Percentiles rank a stretch among this genome's conserved stretches.
Conservation (phyloP, 257 asterid species). For the Petunia axillaris region DNA sequence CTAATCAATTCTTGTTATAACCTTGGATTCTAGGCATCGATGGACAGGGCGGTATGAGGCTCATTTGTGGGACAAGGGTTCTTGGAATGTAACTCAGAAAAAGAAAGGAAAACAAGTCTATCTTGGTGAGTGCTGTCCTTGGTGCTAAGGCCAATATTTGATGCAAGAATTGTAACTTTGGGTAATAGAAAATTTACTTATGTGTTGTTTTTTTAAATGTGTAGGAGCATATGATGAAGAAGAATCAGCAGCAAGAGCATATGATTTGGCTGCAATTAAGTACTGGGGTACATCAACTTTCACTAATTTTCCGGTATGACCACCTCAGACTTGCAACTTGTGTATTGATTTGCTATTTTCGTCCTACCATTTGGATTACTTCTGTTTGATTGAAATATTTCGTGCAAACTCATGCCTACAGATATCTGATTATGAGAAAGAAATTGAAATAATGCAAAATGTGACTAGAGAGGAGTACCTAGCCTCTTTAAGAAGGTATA, state of each 20-base stretch:
- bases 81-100: constrained; percentile 84
- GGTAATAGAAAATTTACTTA: not conserved
- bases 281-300: constrained; percentile 80
- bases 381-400: not conserved
- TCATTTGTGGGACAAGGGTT: constrained; percentile 85
- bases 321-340: not conserved
- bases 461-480: constrained; percentile 70
- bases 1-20: not conserved
- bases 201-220: not conserved
- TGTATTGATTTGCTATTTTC: not conserved
- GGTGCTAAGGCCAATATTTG: not conserved
- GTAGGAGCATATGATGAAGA: constrained; percentile 85
- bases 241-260: constrained; percentile 90
- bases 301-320: constrained; percentile 74
- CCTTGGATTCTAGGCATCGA: constrained; percentile 51
- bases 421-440: constrained; percentile 61
- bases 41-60: constrained; percentile 91
- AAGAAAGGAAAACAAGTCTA: constrained; percentile 92
- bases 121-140: constrained; percentile 59
- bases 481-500: constrained; percentile 79
- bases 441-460: constrained; percentile 66
- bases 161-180: constrained; percentile 15
- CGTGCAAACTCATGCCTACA: constrained; percentile 22
- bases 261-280: constrained; percentile 84
- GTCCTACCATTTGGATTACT: not conserved